Evolutionary conservation across 2,329 filamentous ascomycete genomes (phyloP).

Genomic region (Proliferodiscus dingleyae): DNA sequence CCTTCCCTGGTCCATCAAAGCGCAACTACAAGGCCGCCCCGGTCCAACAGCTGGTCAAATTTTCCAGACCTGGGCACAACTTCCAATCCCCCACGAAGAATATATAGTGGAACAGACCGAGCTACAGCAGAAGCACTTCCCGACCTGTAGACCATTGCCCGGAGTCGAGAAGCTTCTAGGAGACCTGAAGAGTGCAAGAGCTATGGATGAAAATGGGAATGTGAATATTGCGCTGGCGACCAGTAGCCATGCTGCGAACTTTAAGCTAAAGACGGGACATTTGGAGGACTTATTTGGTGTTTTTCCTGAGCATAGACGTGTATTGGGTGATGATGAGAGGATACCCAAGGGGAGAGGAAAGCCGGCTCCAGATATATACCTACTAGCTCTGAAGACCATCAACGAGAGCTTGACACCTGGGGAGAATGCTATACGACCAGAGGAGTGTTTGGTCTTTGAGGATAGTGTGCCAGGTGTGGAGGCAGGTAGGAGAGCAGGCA

Average conservation of each 20-base stretch:
- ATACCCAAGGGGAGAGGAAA: constrained; percentile 81
- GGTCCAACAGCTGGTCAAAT: constrained; percentile 46
- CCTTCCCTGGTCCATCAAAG: constrained; percentile 93
- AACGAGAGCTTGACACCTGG: constrained; percentile 66
- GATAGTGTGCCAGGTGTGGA: constrained; percentile 93
- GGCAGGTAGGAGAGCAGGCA: constrained; percentile 81
- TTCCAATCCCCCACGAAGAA: constrained; percentile 69
- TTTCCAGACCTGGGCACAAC: constrained; percentile 76
- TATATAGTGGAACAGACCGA: constrained; percentile 55
- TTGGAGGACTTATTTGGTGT: constrained; percentile 54
- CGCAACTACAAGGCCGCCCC: constrained; percentile 53
- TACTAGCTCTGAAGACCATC: constrained; percentile 78
- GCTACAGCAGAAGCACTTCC: constrained; percentile 70
- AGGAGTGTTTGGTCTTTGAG: constrained; percentile 94
- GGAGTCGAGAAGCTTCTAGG: constrained; percentile 68
- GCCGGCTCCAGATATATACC: constrained; percentile 89
- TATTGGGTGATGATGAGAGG: constrained; percentile 80
- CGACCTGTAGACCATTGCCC: constrained; percentile 67
- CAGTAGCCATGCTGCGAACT: constrained; percentile 52
- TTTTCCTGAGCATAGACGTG: constrained; percentile 65
- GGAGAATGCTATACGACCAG: constrained; percentile 63
- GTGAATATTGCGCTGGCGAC: constrained; percentile 76
- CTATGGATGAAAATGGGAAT: constrained; percentile 38
- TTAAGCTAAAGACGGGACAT: constrained; percentile 39
- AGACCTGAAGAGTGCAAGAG: constrained; percentile 40